Conservation (phyloP, 1,284 basidiomycete genomes). For the Tetrapyrgos nigripes region DNA sequence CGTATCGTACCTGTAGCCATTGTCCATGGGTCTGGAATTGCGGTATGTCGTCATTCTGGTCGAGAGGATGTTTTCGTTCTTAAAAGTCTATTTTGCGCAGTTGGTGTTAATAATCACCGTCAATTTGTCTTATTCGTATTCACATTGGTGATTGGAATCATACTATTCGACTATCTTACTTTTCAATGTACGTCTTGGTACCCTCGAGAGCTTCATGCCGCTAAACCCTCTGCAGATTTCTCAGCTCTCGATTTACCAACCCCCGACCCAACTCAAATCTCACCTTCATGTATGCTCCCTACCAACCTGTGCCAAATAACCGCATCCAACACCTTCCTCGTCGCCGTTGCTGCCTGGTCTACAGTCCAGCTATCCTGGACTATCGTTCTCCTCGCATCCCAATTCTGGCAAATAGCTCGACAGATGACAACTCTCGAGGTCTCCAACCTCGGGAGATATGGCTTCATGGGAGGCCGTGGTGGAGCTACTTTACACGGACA, state of each 20-base stretch:
- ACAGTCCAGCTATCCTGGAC: conserved; percentile 96
- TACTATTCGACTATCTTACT: conserved; percentile 83
- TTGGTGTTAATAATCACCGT: conserved; percentile 95
- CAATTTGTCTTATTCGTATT: conserved; percentile 93
- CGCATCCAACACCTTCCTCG: conserved; percentile 80
- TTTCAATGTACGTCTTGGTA: conserved; percentile 70
- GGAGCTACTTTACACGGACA: conserved; percentile 71
- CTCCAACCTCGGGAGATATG: conserved; percentile 92
- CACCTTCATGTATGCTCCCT: conserved; percentile 74
- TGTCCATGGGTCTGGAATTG: conserved; percentile 99
- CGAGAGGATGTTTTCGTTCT: conserved; percentile 3
- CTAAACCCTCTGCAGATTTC: conserved; percentile 19
- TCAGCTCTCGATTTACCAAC: conserved; percentile 43
- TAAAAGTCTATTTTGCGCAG: conserved; percentile 53
- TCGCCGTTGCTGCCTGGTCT: conserved; percentile 84
- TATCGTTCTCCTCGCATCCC: conserved; percentile 81
- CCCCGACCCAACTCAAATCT: conserved; percentile 46
- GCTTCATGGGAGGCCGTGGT: conserved; percentile 96
- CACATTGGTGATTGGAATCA: conserved; percentile 83
- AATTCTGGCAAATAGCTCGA: conserved; percentile 90
- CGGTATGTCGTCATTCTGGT: conserved; percentile 55
- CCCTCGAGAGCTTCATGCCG: neutral
- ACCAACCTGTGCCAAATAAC: conserved; percentile 73
- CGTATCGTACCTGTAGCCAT: conserved; percentile 59
- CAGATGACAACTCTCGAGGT: conserved; percentile 99